Conservation (phyloP, 2,329 filamentous ascomycete genomes). For the Escovopsis sp. region DNA sequence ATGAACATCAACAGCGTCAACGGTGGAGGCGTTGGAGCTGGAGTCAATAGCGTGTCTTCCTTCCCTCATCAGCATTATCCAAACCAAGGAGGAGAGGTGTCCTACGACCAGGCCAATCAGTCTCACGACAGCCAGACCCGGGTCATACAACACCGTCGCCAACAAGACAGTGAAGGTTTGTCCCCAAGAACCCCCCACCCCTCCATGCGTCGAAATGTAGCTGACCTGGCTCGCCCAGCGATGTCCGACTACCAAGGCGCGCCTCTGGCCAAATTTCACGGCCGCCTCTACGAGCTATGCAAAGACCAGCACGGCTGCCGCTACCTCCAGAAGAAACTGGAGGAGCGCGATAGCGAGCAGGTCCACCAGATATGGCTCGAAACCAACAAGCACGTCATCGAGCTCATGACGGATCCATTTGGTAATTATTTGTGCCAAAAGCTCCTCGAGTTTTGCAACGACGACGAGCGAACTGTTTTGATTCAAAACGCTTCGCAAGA, state of each 20-base stretch:
- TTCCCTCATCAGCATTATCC: constrained; percentile 45
- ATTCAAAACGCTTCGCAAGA: constrained; percentile 80
- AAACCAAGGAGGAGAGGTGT: constrained; percentile 38
- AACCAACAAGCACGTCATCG: constrained; percentile 84
- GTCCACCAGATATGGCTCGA: constrained; percentile 90
- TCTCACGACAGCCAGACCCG: constrained; percentile 62
- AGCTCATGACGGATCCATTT: constrained; percentile 98
- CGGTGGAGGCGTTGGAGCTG: constrained; percentile 19
- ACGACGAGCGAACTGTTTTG: constrained; percentile 84
- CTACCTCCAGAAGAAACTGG: constrained; percentile 92
- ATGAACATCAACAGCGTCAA: constrained; percentile 39
- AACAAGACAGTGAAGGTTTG: constrained; percentile 57
- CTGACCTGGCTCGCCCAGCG: constrained; percentile 26
- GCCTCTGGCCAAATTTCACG: constrained; percentile 63
- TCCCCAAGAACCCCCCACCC: background rate
- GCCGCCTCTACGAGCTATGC: constrained; percentile 79
- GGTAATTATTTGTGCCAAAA: constrained; percentile 99
- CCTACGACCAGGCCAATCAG: constrained; percentile 34
- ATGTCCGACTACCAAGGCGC: constrained; percentile 75
- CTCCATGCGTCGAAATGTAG: background rate
- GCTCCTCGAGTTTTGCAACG: constrained; percentile 85
- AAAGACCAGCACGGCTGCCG: constrained; percentile 98
- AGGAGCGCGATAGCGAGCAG: constrained; percentile 71
- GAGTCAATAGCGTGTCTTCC: constrained; percentile 25
- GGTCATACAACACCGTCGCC: constrained; percentile 60